Evolutionary conservation across 1,139 yeast species (phyloP), one percentile per base, ranked within the genome.

Genomic region (Geotrichum fermentans): DNA sequence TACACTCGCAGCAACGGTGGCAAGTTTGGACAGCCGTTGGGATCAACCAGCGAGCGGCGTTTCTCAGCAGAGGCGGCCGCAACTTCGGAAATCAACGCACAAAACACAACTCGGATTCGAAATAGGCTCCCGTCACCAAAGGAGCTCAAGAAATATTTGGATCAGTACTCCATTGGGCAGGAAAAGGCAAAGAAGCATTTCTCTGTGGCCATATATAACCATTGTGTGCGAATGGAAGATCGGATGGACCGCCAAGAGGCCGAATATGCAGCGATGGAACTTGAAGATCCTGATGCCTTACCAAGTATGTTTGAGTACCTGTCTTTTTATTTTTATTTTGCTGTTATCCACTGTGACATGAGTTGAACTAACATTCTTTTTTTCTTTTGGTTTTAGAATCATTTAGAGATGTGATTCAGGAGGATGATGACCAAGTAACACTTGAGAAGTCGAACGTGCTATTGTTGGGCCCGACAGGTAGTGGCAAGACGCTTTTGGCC

Each of bases 181-280:
- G 74, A 73, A 0, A 67, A 64, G 3, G 75, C 78, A 26, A 77
- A 77, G 57, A 73, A 73, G 55, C 75, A 76, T 20, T 66, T 77
- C 60, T 71, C 80, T 34, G 82, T 77, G n/a, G 80, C 80, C 0
- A 77, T 77, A 0, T 77, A 73, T 56, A 77, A 77, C 50, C 81
- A 77, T 56, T 74, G 74, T 52, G 55, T 75, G 36, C 64, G 80
- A 43, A 65, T 70, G 38, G 40, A 42, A 37, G 53, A 50, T 17
- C 22, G 47, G 7, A 13, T 39, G 13, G 43, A 36, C 30, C 26
- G 38, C 4, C 39, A 41, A 13, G 45, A 41, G 18, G 50, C 56
- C 55, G 53, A 48, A 57, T 55, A 29, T 24, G 43, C 45, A 11
- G 45, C 44, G 5, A 32, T 40, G 28, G 40, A 39, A 22, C 30